phyloP scores from a whole-genome alignment of 257 asterid species.

The Solanum chiquidenum region DNA sequence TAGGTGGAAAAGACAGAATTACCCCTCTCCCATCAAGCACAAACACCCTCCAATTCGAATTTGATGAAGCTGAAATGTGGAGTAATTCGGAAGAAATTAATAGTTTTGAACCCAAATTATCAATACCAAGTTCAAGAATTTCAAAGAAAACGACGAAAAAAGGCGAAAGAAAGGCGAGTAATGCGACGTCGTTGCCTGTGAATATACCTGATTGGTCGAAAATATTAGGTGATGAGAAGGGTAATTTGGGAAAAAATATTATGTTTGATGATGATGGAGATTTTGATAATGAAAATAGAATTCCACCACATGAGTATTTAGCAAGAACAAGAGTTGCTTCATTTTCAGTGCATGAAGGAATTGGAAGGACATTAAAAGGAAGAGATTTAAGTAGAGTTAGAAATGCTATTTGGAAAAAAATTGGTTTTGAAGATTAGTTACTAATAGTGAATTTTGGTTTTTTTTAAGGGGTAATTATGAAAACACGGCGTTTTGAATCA shows the following conservation, averaged over 20 bases:
- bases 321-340: conserved; percentile 70
- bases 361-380: conserved; percentile 81
- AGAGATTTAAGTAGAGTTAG: conserved; percentile 86
- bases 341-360: conserved; percentile 75
- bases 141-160: conserved; percentile 23
- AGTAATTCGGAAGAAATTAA: neutral
- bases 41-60: conserved; percentile 22
- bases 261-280: conserved; percentile 16
- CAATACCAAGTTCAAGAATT: conserved; percentile 13
- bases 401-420: conserved; percentile 81
- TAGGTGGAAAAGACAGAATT: conserved; percentile 17
- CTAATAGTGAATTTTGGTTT: too few species aligned
- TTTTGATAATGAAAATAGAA: conserved; percentile 18
- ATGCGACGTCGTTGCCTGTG: conserved; percentile 49
- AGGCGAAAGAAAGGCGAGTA: neutral
- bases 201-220: conserved; percentile 80
- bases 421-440: conserved; percentile 62
- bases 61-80: conserved; percentile 68
- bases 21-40: conserved; percentile 15
- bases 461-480: too few species aligned
- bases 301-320: conserved; percentile 87
- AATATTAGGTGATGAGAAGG: conserved; percentile 46
- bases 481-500: too few species aligned
- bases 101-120: conserved; percentile 15
- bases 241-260: neutral